Percentiles rank a stretch among this genome's conserved stretches.
These are phyloP conservation scores for Cyclotella choctawhatcheeana DNA, from an alignment of 108 stramenopile genomes.

Conservation along the genomic window DNA sequence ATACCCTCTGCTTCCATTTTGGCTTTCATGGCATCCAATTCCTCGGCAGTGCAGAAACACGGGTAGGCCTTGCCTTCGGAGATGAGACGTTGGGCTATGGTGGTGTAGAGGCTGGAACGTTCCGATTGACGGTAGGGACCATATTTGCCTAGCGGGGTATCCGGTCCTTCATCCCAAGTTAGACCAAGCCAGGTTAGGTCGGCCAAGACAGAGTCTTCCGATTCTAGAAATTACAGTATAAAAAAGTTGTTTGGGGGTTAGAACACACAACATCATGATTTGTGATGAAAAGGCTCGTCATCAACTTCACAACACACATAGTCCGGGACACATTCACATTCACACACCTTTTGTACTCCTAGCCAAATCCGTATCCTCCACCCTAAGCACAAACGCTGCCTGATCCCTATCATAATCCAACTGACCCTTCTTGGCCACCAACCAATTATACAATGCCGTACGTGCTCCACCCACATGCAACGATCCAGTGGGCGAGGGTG, in stretches of 20 bases:
- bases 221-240: constrained; percentile 51
- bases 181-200: constrained; percentile 94
- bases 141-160: constrained; percentile 57
- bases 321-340: not conserved
- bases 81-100: constrained; percentile 68
- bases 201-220: constrained; percentile 91
- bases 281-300: not conserved
- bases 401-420: constrained; percentile 53
- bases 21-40: constrained; percentile 91
- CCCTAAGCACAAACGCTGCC: constrained; percentile 84
- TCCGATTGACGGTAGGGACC: constrained; percentile 91
- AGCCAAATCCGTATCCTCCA: constrained; percentile 94
- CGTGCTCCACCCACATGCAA: constrained; percentile 97
- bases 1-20: constrained; percentile 80
- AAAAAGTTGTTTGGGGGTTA: constrained; percentile 2
- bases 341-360: constrained; percentile 79
- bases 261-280: no score
- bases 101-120: constrained; percentile 74
- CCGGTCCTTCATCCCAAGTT: constrained; percentile 96
- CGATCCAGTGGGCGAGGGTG: constrained; percentile 94
- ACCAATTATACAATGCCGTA: constrained; percentile 97
- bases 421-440: constrained; percentile 90
- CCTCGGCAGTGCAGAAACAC: constrained; percentile 96
- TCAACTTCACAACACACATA: constrained; percentile 7
- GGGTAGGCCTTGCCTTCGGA: constrained; percentile 89